These are phyloP conservation scores for Periconia macrospinosa DNA, from an alignment of 2,329 filamentous ascomycete species.

Conservation along the genomic window DNA sequence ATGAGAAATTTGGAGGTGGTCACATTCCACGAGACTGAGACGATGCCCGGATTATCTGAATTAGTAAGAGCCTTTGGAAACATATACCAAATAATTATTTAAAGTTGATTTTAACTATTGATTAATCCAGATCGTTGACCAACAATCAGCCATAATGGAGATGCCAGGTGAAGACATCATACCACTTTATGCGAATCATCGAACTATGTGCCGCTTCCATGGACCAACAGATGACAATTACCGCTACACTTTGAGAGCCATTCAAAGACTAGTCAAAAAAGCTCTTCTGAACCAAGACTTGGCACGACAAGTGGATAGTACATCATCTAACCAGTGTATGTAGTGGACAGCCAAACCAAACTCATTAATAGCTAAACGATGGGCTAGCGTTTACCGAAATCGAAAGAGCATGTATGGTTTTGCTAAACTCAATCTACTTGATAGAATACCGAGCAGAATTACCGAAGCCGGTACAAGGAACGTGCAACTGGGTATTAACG, in stretches of 20 bases:
- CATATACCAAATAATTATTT: conserved; percentile 1
- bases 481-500: conserved; percentile 42
- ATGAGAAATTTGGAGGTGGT: conserved; percentile 13
- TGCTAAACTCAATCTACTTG: conserved; percentile 35
- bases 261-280: conserved; percentile 13
- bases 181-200: conserved; percentile 20
- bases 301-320: conserved; percentile 7
- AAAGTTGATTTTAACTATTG: conserved; percentile 3
- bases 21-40: conserved; percentile 18
- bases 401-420: conserved; percentile 37
- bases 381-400: conserved; percentile 33
- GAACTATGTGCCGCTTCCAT: conserved; percentile 22
- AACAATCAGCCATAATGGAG: conserved; percentile 20
- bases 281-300: conserved; percentile 13
- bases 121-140: conserved; percentile 20
- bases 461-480: conserved; percentile 35
- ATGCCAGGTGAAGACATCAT: conserved; percentile 18
- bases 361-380: conserved; percentile 12
- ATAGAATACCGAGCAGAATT: conserved; percentile 33
- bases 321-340: conserved; percentile 18
- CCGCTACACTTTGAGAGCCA: conserved; percentile 4
- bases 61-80: conserved; percentile 15
- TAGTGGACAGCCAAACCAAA: conserved; percentile 3
- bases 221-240: conserved; percentile 12
- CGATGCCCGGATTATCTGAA: conserved; percentile 7